These are phyloP conservation scores for Russula sp. DNA, from an alignment of 768 basidiomycete species.

Conservation along the genomic window DNA sequence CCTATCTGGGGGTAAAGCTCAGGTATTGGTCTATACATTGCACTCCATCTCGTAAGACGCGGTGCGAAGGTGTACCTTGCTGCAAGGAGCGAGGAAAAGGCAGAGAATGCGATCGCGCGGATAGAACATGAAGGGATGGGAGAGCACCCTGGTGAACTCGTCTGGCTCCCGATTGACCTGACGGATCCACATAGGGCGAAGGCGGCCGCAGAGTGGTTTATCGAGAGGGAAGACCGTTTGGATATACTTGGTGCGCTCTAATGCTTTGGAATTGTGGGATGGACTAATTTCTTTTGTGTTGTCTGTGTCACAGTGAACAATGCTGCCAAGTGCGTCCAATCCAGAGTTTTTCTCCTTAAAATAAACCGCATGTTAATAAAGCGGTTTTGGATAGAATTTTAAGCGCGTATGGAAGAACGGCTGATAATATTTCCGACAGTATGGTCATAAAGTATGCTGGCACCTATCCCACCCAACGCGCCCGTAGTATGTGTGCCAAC, in stretches of 20 bases:
- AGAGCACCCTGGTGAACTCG: slow-evolving; percentile 30
- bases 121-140: slow-evolving; percentile 32
- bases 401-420: slow-evolving; percentile 11
- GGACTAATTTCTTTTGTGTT: background rate
- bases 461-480: too few species aligned
- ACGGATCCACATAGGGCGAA: slow-evolving; percentile 34
- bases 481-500: background rate
- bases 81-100: slow-evolving; percentile 32
- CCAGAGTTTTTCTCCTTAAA: too few species aligned
- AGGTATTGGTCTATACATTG: slow-evolving; percentile 21
- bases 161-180: slow-evolving; percentile 38
- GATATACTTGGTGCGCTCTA: slow-evolving; percentile 39
- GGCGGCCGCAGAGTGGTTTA: slow-evolving; percentile 33
- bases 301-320: slow-evolving; percentile 42
- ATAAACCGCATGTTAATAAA: background rate
- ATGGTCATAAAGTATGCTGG: slow-evolving; percentile 42
- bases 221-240: slow-evolving; percentile 37
- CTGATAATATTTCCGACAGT: slow-evolving; percentile 22
- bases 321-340: slow-evolving; percentile 40
- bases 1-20: slow-evolving; percentile 1
- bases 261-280: slow-evolving; percentile 10
- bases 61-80: slow-evolving; percentile 42
- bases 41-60: slow-evolving; percentile 32
- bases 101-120: slow-evolving; percentile 31
- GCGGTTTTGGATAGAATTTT: slow-evolving; percentile 8